Evolutionary conservation across 352 stramenopile genomes (phyloP), one percentile per base, ranked within the genome.

Genomic region (Phytophthora chlamydospora): DNA sequence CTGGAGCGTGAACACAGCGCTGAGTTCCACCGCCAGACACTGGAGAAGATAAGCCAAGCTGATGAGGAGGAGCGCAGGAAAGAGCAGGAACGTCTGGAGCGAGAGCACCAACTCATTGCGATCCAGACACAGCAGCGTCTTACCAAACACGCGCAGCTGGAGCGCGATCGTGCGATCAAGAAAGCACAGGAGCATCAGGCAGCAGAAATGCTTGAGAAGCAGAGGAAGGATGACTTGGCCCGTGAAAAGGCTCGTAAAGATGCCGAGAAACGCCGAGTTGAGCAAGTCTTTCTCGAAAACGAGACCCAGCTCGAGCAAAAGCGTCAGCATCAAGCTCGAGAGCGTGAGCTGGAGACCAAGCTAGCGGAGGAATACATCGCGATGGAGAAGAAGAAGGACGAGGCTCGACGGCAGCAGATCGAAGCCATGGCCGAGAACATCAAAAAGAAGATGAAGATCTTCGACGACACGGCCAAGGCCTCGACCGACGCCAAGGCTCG

Each of bases 401-500:
- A 71, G 1, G 62, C 76, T 17, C 81, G 83, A 12, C 71, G 69
- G 40, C 72, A 87, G 52, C 77, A 90, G 40, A 74, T 94, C 19
- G 83, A 90, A 29, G 80, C 77, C n/a, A 74, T 94, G 73, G 75
- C 75, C 4, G 77, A 72, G 39, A 89, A 81, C 47, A 88, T 94
- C 64, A 86, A 90, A 62, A 80, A 79, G 45, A 85, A 86, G 48
- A 94, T 92, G 85, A 91, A 92, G 59, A 87, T 91, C 57, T 94
- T 91, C 33, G 80, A 81, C 49, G 83, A 94, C 64, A 94, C 85
- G 3, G 70, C 83, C 27, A 92, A 90, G 21, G 83, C 78, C 1
- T 71, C 80, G 31, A 89, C 74, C 42, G 80, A 92, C 33, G 77
- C 78, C 19, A 82, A 78, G 33, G 75, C 67, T 0, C 71, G 71